Percentiles rank a stretch among this genome's conserved stretches.
These are phyloP conservation scores for Rhodomyrtus psidioides DNA, from an alignment of 441 rosid genomes.

Conservation along the genomic window DNA sequence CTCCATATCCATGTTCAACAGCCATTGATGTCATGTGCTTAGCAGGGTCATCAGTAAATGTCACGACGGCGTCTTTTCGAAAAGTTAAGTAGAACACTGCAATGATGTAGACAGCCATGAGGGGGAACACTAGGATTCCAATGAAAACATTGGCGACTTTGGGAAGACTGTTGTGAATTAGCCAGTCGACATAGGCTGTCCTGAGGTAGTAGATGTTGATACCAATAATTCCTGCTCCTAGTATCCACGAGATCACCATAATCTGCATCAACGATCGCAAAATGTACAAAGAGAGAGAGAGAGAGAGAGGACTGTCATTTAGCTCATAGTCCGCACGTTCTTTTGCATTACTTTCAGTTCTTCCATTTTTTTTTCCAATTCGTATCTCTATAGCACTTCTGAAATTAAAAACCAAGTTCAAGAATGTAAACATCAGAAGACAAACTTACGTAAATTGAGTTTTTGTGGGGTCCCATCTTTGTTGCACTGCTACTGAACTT, in stretches of 20 bases:
- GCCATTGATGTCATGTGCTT: not conserved
- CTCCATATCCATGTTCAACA: slow-evolving; percentile 10
- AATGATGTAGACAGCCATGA: slow-evolving; percentile 37
- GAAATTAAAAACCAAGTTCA: not conserved
- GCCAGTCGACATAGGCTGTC: slow-evolving; percentile 48
- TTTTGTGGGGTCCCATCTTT: slow-evolving; percentile 79
- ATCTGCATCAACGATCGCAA: slow-evolving; percentile 22
- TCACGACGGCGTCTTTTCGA: slow-evolving; percentile 8
- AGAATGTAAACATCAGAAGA: not conserved
- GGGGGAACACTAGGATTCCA: slow-evolving; percentile 46
- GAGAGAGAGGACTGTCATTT: not conserved
- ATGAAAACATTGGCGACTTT: slow-evolving; percentile 31
- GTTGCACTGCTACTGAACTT: slow-evolving; percentile 65
- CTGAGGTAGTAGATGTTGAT: slow-evolving; percentile 53
- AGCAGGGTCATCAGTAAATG: not conserved
- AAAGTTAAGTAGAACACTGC: slow-evolving; percentile 40
- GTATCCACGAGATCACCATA: slow-evolving; percentile 48
- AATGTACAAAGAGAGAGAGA: too few species aligned
- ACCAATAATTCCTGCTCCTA: slow-evolving; percentile 43
- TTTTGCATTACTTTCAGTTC: not conserved
- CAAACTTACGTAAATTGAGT: slow-evolving; percentile 36
- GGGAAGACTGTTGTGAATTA: slow-evolving; percentile 33
- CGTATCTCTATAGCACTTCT: not conserved
- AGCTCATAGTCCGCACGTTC: not conserved
- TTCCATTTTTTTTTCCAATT: not conserved